These are phyloP conservation scores for Brassica juncea DNA, from an alignment of 345 rosid genomes.

Conservation along the genomic window DNA sequence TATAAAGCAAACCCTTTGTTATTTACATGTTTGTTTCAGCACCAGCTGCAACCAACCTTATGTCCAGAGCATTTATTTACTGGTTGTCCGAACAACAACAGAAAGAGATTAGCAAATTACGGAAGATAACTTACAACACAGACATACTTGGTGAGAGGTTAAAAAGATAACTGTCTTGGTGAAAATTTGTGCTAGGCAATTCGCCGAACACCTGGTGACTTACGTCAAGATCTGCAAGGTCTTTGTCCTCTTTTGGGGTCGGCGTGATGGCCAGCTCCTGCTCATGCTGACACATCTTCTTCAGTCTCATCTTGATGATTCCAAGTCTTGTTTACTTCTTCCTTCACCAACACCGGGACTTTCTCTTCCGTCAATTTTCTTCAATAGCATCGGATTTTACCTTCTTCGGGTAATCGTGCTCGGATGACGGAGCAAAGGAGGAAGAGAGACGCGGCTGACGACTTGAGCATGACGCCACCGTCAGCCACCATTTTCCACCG, in stretches of 20 bases:
- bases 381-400: slow-evolving; percentile 7
- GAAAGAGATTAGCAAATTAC: no score
- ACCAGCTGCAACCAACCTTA: no score
- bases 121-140: neutral
- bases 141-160: neutral
- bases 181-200: slow-evolving; percentile 7
- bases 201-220: slow-evolving; percentile 35
- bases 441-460: slow-evolving; percentile 53
- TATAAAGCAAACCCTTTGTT: no score
- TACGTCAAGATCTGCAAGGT: slow-evolving; percentile 55
- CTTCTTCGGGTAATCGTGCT: slow-evolving; percentile 9
- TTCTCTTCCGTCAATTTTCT: slow-evolving; percentile 24
- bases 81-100: no score
- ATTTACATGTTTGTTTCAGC: no score
- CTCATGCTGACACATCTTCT: slow-evolving; percentile 86
- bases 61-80: no score
- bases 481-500: slow-evolving; percentile 27
- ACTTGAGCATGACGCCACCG: slow-evolving; percentile 67
- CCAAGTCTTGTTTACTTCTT: slow-evolving; percentile 52
- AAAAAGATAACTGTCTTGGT: neutral
- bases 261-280: slow-evolving; percentile 70
- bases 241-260: slow-evolving; percentile 80
- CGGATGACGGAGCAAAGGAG: slow-evolving; percentile 24
- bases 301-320: slow-evolving; percentile 88
- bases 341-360: slow-evolving; percentile 12